These are phyloP conservation scores for Trametes polyzona DNA, from an alignment of 1,284 basidiomycete species.

Conservation along the genomic window DNA sequence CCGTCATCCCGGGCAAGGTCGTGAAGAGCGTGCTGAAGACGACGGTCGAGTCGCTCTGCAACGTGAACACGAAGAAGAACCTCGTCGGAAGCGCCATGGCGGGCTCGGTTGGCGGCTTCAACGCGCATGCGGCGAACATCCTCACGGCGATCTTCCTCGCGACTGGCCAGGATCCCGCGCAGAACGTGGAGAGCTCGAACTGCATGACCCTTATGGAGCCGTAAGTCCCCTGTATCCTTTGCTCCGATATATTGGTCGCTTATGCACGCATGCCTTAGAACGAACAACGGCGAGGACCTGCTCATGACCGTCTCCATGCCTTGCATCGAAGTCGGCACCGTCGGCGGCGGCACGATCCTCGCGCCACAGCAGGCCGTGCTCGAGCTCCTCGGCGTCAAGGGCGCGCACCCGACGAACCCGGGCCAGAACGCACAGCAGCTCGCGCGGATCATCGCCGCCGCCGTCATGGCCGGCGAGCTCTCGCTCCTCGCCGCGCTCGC, in stretches of 20 bases:
- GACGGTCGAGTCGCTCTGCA: constrained; percentile 88
- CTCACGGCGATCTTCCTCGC: constrained; percentile 96
- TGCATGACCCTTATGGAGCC: constrained; percentile 99
- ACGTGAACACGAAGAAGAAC: constrained; percentile 98
- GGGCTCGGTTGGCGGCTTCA: constrained; percentile 95
- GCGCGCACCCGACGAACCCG: constrained; percentile 82
- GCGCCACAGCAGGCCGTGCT: constrained; percentile 89
- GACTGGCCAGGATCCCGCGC: constrained; percentile 98
- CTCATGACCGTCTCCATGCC: constrained; percentile 95
- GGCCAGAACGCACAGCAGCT: constrained; percentile 88
- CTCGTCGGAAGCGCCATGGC: constrained; percentile 98
- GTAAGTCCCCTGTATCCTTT: constrained; percentile 52
- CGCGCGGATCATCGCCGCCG: constrained; percentile 84
- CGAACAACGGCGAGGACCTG: constrained; percentile 89
- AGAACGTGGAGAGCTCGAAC: constrained; percentile 98
- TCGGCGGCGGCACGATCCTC: constrained; percentile 94
- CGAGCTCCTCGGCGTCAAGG: constrained; percentile 89
- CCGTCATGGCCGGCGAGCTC: constrained; percentile 95
- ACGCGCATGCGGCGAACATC: constrained; percentile 98
- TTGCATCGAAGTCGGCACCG: constrained; percentile 94
- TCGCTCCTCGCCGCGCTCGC: constrained; percentile 89
- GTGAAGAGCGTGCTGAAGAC: constrained; percentile 96
- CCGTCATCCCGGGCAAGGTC: constrained; percentile 86
- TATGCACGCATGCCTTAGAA: constrained; percentile 46
- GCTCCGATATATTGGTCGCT: neutral